Evolutionary conservation across 2,329 filamentous ascomycete species (phyloP), one percentile per base, ranked within the genome.

Genomic region (Curvularia eragrostidis): DNA sequence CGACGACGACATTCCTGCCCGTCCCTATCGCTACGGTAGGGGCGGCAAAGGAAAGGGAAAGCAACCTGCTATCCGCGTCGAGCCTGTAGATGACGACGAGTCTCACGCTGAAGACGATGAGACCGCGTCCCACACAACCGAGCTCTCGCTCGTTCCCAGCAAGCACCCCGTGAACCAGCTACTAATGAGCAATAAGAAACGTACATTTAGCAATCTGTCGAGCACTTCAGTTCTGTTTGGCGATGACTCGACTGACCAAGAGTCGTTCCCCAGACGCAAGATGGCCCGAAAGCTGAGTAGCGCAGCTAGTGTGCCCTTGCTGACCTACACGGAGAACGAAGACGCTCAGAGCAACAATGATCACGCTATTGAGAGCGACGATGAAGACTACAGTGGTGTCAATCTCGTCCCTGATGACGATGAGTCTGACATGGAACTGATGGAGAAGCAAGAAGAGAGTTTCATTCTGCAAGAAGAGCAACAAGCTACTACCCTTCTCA

Each of bases 391-490:
- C 69, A 86, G 84, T 52, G 89, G 87, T 36, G 89, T 96, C 58
- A 90, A 94, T 72, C 86, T 92, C 49, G 89, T 96, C 59, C 91
- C 86, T 65, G 91, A 93, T 67, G 71, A 74, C 42, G 89, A 87
- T 10, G 91, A 93, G 61, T 89, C 91, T 63, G 91, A 94, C 74
- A 89, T 94, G 75, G 86, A 90, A 64, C 86, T 91, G 82, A 86
- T 94, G 54, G 85, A 90, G 71, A 86, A 88, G 82, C 84, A 87
- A 81, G 91, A 95, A 84, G 91, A 93, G 80, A 84, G 87, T 75
- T 86, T 89, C 66, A 91, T 93, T 61, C 81, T 91, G 9, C 68
- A 72, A 52, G 72, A 76, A 52, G 64, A 70, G 61, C 68, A 73
- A 43, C 66, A 68, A 49, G 64, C 68, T 24, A 70, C 68, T 43